These are phyloP conservation scores for Galerina marginata DNA, from an alignment of 768 basidiomycete species.

Conservation along the genomic window DNA sequence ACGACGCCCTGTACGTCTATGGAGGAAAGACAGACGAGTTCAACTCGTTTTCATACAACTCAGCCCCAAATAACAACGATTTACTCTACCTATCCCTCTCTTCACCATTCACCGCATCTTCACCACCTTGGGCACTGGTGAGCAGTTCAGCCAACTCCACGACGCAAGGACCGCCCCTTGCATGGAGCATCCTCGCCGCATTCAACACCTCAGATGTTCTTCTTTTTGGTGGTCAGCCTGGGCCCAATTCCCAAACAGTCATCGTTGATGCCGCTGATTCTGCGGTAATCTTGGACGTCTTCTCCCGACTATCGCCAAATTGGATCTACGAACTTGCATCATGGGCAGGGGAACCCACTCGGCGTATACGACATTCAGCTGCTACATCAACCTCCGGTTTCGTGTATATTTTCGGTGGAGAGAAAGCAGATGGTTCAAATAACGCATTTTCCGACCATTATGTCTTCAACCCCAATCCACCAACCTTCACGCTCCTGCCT, in stretches of 20 bases:
- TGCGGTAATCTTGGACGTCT: conserved; percentile 57
- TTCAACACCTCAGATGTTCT: conserved; percentile 59
- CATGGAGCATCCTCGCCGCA: conserved; percentile 83
- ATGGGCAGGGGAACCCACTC: conserved; percentile 72
- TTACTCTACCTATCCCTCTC: conserved; percentile 72
- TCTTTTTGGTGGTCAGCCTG: conserved; percentile 80
- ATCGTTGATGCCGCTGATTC: conserved; percentile 66
- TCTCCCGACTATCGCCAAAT: conserved; percentile 38
- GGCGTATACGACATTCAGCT: conserved; percentile 79
- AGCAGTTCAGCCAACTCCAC: conserved; percentile 49
- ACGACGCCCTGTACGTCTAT: conserved; percentile 69
- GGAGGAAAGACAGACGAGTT: conserved; percentile 82
- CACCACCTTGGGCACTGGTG: conserved; percentile 73
- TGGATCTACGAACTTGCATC: conserved; percentile 53
- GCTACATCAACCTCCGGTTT: conserved; percentile 50
- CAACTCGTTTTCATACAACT: conserved; percentile 72
- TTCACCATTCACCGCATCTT: conserved; percentile 57
- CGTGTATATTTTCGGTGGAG: conserved; percentile 79
- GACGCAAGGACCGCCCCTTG: conserved; percentile 63
- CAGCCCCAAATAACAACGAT: conserved; percentile 76
- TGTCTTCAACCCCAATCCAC: conserved; percentile 55
- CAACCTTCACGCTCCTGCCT: conserved; percentile 62
- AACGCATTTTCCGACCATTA: conserved; percentile 68
- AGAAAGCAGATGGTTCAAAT: conserved; percentile 80
- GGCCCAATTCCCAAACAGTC: conserved; percentile 56